A percentile compares a stretch with the other conserved stretches of the same genome.
Conservation (phyloP, 345 rosid species). For the Salix koriyanagi region DNA sequence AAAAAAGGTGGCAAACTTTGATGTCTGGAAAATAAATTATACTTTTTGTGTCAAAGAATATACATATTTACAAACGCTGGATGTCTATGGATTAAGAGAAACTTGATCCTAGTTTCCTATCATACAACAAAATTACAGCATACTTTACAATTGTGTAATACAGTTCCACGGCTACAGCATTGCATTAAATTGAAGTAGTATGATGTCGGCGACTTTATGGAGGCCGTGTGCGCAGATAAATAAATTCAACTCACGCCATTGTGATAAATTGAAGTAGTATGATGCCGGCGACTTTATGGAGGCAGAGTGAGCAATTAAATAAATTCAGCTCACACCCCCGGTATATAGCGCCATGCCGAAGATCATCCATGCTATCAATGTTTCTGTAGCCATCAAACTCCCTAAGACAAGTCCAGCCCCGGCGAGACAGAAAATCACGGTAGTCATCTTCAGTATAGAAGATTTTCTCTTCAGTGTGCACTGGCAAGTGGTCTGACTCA, state of each 20-base stretch:
- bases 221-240: background rate
- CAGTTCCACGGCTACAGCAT: background rate
- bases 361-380: constrained; percentile 84
- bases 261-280: constrained; percentile 3
- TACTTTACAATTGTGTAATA: constrained; percentile 1
- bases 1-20: too few relatives aligned
- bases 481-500: constrained; percentile 74
- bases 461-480: constrained; percentile 78
- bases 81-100: background rate
- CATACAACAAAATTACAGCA: background rate
- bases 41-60: background rate
- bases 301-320: background rate
- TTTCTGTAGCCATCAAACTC: constrained; percentile 79
- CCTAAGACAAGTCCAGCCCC: constrained; percentile 74
- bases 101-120: background rate
- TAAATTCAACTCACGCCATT: constrained; percentile 47
- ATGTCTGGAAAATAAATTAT: background rate
- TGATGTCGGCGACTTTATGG: background rate
- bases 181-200: constrained; percentile 1
- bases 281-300: background rate
- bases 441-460: constrained; percentile 91
- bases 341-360: constrained; percentile 70
- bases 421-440: constrained; percentile 61
- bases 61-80: constrained; percentile 17
- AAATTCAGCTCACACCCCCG: constrained; percentile 63